These are phyloP conservation scores for Limnomonas spitsbergensis DNA, from an alignment of 139 green algal genomes.

Conservation along the genomic window DNA sequence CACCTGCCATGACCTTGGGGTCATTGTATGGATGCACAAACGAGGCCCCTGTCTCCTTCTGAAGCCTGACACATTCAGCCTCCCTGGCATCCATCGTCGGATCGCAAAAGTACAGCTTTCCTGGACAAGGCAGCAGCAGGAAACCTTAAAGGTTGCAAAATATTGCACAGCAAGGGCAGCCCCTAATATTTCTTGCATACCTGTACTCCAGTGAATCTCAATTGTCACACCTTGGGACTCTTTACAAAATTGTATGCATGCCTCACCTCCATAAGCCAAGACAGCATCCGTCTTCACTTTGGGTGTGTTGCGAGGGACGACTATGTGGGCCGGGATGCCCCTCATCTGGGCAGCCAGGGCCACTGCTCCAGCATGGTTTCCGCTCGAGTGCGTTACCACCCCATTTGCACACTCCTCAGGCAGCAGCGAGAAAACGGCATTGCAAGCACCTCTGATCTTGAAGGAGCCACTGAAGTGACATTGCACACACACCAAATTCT, in stretches of 20 bases:
- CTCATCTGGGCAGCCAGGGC: conserved; percentile 53
- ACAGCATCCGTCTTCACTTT: conserved; percentile 67
- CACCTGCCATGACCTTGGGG: conserved; percentile 27
- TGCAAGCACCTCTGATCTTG: conserved; percentile 52
- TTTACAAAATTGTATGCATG: no score
- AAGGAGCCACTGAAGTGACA: not conserved
- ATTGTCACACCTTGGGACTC: no score
- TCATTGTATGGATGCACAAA: conserved; percentile 82
- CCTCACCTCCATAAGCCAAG: conserved; percentile 51
- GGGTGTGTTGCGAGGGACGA: conserved; percentile 66
- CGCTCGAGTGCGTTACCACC: conserved; percentile 69
- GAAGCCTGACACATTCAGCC: conserved; percentile 37
- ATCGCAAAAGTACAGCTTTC: conserved; percentile 51
- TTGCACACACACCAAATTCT: not conserved
- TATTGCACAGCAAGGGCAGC: no score
- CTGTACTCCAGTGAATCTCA: no score
- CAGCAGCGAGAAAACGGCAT: conserved; percentile 57
- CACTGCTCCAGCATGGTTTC: conserved; percentile 70
- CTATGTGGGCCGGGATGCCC: conserved; percentile 67
- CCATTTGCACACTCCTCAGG: conserved; percentile 45
- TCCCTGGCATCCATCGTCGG: conserved; percentile 64
- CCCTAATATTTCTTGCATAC: no score
- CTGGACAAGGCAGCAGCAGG: conserved; percentile 11
- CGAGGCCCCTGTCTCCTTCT: conserved; percentile 51
- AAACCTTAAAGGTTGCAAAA: no score